Evolutionary conservation across 2,329 filamentous ascomycete species (phyloP).

Genomic region (Lanzia echinophila): DNA sequence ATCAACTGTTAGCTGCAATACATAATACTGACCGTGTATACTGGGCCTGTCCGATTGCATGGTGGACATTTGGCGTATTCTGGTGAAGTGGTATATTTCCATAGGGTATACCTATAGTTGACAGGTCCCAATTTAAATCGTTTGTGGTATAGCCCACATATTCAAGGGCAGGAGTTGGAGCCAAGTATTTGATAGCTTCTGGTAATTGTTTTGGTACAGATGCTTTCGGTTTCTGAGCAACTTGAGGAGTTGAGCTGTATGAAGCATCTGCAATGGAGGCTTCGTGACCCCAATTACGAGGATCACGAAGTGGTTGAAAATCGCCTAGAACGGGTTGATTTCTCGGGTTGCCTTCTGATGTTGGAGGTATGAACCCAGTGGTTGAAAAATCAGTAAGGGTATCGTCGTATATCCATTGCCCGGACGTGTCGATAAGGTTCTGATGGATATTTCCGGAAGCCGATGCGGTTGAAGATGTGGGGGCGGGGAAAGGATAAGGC

Average conservation of each 20-base stretch:
- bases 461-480: background rate
- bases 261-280: background rate
- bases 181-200: conserved; percentile 9
- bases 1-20: background rate
- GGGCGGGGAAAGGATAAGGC: background rate
- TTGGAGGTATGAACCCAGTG: background rate
- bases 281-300: background rate
- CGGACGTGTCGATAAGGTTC: background rate
- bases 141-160: background rate
- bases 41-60: background rate
- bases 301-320: background rate
- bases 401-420: conserved; percentile 1
- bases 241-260: background rate
- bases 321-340: background rate
- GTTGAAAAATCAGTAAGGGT: background rate
- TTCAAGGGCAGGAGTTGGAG: background rate
- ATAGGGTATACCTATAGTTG: background rate
- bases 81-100: background rate
- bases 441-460: background rate
- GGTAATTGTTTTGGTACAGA: background rate
- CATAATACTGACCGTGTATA: conserved; percentile 5
- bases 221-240: background rate
- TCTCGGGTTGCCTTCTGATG: background rate
- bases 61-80: background rate
- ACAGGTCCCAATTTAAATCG: background rate